Evolutionary conservation across 495 filamentous ascomycete species (phyloP).

Genomic region (Trichoderma asperelloides): DNA sequence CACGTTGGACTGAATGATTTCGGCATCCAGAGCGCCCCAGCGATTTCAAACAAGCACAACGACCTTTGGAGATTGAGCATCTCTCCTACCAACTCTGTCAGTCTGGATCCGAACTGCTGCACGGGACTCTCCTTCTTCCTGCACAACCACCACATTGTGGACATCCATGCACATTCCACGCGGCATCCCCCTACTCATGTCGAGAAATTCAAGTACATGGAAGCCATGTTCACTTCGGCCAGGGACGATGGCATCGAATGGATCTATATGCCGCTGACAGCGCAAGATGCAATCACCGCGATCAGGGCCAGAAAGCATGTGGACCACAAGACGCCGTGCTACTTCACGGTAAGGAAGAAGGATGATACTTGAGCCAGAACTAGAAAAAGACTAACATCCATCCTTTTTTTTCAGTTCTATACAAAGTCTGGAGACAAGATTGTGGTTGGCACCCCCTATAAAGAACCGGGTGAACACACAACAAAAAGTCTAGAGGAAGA

Average conservation of each 20-base stretch:
- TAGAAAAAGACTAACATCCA: neutral
- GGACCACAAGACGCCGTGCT: neutral
- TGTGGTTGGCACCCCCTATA: neutral
- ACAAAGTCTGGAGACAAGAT: neutral
- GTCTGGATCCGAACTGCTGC: neutral
- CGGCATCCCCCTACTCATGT: neutral
- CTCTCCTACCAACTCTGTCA: no score
- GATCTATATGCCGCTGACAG: neutral
- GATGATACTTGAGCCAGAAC: neutral
- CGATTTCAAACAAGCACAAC: neutral
- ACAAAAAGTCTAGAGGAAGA: neutral
- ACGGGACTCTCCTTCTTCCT: conserved; percentile 1
- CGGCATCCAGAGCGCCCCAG: neutral
- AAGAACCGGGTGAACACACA: neutral
- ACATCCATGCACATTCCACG: neutral
- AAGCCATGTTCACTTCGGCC: neutral
- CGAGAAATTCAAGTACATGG: neutral
- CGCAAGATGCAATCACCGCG: neutral
- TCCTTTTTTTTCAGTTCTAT: neutral
- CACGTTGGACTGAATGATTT: neutral
- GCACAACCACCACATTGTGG: neutral
- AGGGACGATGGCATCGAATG: neutral
- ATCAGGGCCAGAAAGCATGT: neutral
- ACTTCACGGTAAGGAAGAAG: neutral
- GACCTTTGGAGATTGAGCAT: no score